Conservation (phyloP, 2,329 filamentous ascomycete genomes). For the Epichloe coenophiala region DNA sequence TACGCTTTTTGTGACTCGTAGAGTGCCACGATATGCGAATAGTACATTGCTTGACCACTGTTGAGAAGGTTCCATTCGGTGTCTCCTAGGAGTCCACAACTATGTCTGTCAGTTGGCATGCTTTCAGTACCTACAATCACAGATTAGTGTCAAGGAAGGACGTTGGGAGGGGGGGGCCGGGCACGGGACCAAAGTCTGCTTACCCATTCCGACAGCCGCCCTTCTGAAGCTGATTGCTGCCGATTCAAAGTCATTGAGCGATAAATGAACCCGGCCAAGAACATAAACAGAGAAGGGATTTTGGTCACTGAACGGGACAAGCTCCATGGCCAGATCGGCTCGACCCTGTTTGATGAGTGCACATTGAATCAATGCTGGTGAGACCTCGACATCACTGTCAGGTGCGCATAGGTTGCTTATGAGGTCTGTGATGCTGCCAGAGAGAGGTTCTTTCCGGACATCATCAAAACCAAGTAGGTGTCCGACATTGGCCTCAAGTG, state of each 20-base stretch:
- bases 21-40: slow-evolving; percentile 69
- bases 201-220: slow-evolving; percentile 71
- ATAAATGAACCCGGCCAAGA: slow-evolving; percentile 66
- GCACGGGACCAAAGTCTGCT: slow-evolving; percentile 20
- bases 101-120: slow-evolving; percentile 37
- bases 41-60: slow-evolving; percentile 69
- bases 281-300: slow-evolving; percentile 64
- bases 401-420: slow-evolving; percentile 51
- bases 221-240: slow-evolving; percentile 70
- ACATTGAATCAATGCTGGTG: slow-evolving; percentile 47
- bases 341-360: slow-evolving; percentile 45
- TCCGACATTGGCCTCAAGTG: slow-evolving; percentile 46
- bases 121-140: slow-evolving; percentile 27
- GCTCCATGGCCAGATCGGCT: slow-evolving; percentile 44
- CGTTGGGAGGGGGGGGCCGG: neutral
- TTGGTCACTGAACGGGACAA: slow-evolving; percentile 40
- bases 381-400: slow-evolving; percentile 53
- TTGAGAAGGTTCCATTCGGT: slow-evolving; percentile 58
- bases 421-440: slow-evolving; percentile 51
- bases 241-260: slow-evolving; percentile 56
- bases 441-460: slow-evolving; percentile 33
- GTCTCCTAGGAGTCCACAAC: slow-evolving; percentile 57
- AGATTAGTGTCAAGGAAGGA: neutral
- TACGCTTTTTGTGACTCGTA: slow-evolving; percentile 69
- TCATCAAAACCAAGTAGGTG: slow-evolving; percentile 51